A percentile compares a stretch with the other conserved stretches of the same genome.
These are phyloP conservation scores for Leucosporidium yakuticum DNA, from an alignment of 768 basidiomycete species.

Conservation along the genomic window DNA sequence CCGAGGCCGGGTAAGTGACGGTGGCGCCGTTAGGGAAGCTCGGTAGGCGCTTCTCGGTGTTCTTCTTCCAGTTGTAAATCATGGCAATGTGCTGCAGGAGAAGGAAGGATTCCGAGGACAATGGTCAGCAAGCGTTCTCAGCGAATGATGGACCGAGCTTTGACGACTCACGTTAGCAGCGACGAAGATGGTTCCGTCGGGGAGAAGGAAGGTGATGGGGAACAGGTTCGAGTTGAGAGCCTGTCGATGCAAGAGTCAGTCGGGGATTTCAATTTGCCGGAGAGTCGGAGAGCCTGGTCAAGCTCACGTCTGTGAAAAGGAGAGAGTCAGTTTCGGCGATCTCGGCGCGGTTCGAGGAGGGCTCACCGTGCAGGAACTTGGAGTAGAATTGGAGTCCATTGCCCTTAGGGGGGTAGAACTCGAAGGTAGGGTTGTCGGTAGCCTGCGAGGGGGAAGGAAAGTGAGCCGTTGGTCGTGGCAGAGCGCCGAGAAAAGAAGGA, in stretches of 20 bases:
- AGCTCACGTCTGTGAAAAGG: neutral
- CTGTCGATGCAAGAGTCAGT: neutral
- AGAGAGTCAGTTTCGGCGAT: neutral
- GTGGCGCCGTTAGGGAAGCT: slow-evolving; percentile 46
- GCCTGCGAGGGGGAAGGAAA: neutral
- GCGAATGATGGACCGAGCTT: no score
- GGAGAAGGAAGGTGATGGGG: slow-evolving; percentile 67
- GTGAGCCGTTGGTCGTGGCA: slow-evolving; percentile 56
- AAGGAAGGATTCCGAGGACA: no score
- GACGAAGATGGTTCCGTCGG: slow-evolving; percentile 41
- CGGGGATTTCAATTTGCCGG: no score
- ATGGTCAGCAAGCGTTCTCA: no score
- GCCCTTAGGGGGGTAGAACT: slow-evolving; percentile 72
- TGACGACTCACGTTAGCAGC: slow-evolving; percentile 37
- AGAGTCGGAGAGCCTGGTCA: no score
- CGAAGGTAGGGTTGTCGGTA: slow-evolving; percentile 74
- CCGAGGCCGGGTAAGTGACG: slow-evolving; percentile 69
- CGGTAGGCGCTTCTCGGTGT: slow-evolving; percentile 45
- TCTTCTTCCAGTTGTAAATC: slow-evolving; percentile 56
- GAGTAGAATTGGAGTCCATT: slow-evolving; percentile 49
- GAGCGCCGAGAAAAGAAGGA: no score
- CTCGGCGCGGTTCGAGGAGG: neutral
- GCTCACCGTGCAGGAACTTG: slow-evolving; percentile 56
- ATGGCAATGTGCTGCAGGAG: slow-evolving; percentile 42
- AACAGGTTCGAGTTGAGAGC: slow-evolving; percentile 65